Evolutionary conservation across 495 filamentous ascomycete species (phyloP).

Genomic region (Rhypophila decipiens): DNA sequence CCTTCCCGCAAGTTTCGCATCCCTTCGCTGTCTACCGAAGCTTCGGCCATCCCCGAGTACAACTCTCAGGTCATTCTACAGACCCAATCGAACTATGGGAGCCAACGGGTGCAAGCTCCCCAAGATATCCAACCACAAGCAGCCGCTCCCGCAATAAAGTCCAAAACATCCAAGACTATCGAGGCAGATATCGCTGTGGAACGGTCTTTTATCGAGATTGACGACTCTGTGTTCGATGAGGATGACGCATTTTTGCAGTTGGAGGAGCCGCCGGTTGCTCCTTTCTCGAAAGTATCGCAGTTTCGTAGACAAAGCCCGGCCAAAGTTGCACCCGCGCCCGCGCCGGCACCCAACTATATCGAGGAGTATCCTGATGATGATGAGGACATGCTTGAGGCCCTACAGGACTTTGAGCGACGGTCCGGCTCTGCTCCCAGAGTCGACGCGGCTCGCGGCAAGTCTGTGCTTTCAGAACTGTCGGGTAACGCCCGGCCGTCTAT

Average conservation of each 20-base stretch:
- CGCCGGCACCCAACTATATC: slow-evolving; percentile 46
- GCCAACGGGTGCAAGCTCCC: background rate
- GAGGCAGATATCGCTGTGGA: background rate
- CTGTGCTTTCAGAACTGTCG: slow-evolving; percentile 30
- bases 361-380: slow-evolving; percentile 64
- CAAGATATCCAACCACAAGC: too few relatives aligned
- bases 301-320: slow-evolving; percentile 1
- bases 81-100: slow-evolving; percentile 31
- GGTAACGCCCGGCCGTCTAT: slow-evolving; percentile 25
- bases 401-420: slow-evolving; percentile 47
- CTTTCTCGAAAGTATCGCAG: background rate
- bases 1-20: background rate
- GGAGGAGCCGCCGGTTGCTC: background rate
- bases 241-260: slow-evolving; percentile 25
- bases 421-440: slow-evolving; percentile 19
- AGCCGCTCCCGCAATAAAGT: background rate
- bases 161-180: background rate
- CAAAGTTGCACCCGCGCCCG: background rate
- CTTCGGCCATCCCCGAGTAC: slow-evolving; percentile 25
- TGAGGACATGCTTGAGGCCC: slow-evolving; percentile 58
- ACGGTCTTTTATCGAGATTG: slow-evolving; percentile 15
- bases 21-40: slow-evolving; percentile 13
- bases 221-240: slow-evolving; percentile 38
- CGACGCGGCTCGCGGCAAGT: slow-evolving; percentile 13
- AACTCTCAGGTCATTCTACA: slow-evolving; percentile 43